Base-by-base conservation (phyloP, 108 stramenopile species). In the Discostella stelligeroides region DNA sequence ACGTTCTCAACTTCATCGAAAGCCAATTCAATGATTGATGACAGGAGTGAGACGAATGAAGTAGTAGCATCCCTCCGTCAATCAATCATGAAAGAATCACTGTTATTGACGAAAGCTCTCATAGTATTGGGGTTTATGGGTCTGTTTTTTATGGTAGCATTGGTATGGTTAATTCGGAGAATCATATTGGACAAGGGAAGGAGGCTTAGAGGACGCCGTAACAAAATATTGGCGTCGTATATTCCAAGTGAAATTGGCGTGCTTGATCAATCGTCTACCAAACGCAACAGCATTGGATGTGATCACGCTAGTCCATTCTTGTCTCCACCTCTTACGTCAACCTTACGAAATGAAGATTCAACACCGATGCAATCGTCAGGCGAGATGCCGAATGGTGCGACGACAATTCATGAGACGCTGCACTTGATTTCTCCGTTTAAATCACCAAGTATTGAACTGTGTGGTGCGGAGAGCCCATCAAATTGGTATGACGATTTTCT, bases 401-500 rank as follows among this genome's bases (percentile, higher is more conserved):
- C 2, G 43, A 17, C 43, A 4, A 45, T 13, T 10, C 43, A 45
- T 10, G 43, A 45, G 43, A 45, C 43, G 4, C 9, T 45, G 43
- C 43, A 45, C n/a, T 45, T n/a, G 43, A 17, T 45, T 9, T 45
- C 43, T 45, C 43, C 43, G 2, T 45, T 40, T 10, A 40, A 7
- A 9, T 15, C 48, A 18, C 48, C 48, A 29, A 2, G 45, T 17
- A 46, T 14, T 40, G 54, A 20, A 25, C 27, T 39, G 28, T 54
- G 20, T 9, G 20, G 39, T n/a, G 27, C 30, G 4, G 34, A 38
- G 24, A 4, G 18, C 8, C 9, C 20, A 23, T 11, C 53, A 14
- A 6, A 70, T 60, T 77, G 76, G 76, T 70, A 70, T 30, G 68
- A 70, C 28, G 69, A 70, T 9, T 70, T 34, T 17, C 63, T 77